Conservation (phyloP, 1,284 basidiomycete genomes). For the Paramarasmius palmivorus region DNA sequence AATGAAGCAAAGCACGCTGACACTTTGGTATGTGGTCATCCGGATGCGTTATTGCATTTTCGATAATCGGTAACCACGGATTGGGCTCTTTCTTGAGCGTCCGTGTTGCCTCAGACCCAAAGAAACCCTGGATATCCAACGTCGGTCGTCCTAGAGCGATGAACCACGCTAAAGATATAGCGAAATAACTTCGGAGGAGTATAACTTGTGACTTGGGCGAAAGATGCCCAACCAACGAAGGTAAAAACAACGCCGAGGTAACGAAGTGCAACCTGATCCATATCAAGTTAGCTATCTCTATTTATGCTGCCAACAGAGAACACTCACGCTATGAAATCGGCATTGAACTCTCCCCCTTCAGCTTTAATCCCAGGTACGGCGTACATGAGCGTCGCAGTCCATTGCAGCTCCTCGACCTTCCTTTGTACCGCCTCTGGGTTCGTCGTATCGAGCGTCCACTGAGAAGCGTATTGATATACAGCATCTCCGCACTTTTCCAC, state of each 20-base stretch:
- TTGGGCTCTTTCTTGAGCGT: slow-evolving; percentile 39
- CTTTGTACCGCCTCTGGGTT: slow-evolving; percentile 34
- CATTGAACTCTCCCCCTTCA: slow-evolving; percentile 33
- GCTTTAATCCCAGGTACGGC: slow-evolving; percentile 39
- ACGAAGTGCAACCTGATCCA: slow-evolving; percentile 50
- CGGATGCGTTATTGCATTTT: slow-evolving; percentile 45
- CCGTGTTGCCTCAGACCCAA: slow-evolving; percentile 14
- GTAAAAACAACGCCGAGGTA: slow-evolving; percentile 52
- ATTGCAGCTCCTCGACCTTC: slow-evolving; percentile 49
- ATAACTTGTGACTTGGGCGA: slow-evolving; percentile 35
- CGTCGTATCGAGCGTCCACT: slow-evolving; percentile 41
- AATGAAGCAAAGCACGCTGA: slow-evolving; percentile 55
- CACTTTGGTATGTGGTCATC: slow-evolving; percentile 62
- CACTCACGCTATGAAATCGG: slow-evolving; percentile 52
- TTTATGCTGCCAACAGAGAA: neutral
- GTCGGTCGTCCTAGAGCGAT: slow-evolving; percentile 40
- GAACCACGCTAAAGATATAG: slow-evolving; percentile 39
- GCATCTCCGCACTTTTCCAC: slow-evolving; percentile 39
- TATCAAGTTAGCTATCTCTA: neutral
- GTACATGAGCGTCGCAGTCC: slow-evolving; percentile 42
- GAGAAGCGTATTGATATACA: slow-evolving; percentile 42
- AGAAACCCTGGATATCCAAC: slow-evolving; percentile 42
- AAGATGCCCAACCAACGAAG: slow-evolving; percentile 38
- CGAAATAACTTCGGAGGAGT: slow-evolving; percentile 45
- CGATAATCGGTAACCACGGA: slow-evolving; percentile 52